phyloP scores from a whole-genome alignment of 495 filamentous ascomycete genomes.

The Penicillium roqueforti region DNA sequence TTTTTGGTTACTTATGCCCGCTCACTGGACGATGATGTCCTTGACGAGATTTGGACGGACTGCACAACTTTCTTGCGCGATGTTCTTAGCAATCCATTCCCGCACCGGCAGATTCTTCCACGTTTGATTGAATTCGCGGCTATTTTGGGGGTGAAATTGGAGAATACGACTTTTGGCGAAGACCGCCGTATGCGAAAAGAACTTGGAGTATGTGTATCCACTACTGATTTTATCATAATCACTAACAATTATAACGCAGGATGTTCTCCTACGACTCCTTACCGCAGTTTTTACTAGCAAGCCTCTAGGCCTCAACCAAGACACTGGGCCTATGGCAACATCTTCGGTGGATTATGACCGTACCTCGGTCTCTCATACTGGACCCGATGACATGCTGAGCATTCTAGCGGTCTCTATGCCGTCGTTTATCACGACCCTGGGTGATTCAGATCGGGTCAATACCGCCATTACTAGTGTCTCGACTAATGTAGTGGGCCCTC shows the following conservation, averaged over 20 bases:
- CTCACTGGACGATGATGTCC: slow-evolving; percentile 94
- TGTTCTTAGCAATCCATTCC: slow-evolving; percentile 88
- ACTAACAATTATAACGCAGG: slow-evolving; percentile 50
- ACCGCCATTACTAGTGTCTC: slow-evolving; percentile 76
- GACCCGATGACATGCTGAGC: slow-evolving; percentile 71
- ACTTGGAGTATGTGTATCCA: slow-evolving; percentile 62
- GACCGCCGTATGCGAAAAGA: slow-evolving; percentile 92
- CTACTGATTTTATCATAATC: slow-evolving; percentile 2
- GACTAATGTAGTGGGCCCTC: slow-evolving; percentile 74
- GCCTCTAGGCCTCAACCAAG: slow-evolving; percentile 58
- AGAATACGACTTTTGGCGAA: slow-evolving; percentile 97
- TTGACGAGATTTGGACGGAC: slow-evolving; percentile 98
- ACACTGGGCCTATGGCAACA: slow-evolving; percentile 37
- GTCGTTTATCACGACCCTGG: slow-evolving; percentile 76
- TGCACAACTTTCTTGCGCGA: slow-evolving; percentile 89
- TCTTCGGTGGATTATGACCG: slow-evolving; percentile 44
- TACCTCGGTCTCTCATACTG: slow-evolving; percentile 36
- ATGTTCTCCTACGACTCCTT: slow-evolving; percentile 80
- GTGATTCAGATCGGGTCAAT: slow-evolving; percentile 78
- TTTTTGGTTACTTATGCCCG: slow-evolving; percentile 87
- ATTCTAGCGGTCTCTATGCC: slow-evolving; percentile 77
- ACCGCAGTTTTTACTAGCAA: slow-evolving; percentile 88
- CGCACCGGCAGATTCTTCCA: slow-evolving; percentile 86
- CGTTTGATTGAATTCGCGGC: slow-evolving; percentile 83
- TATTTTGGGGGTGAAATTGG: slow-evolving; percentile 85